Base-by-base conservation (phyloP, 2,329 filamentous ascomycete species). In the Aspergillus pseudonomiae region DNA sequence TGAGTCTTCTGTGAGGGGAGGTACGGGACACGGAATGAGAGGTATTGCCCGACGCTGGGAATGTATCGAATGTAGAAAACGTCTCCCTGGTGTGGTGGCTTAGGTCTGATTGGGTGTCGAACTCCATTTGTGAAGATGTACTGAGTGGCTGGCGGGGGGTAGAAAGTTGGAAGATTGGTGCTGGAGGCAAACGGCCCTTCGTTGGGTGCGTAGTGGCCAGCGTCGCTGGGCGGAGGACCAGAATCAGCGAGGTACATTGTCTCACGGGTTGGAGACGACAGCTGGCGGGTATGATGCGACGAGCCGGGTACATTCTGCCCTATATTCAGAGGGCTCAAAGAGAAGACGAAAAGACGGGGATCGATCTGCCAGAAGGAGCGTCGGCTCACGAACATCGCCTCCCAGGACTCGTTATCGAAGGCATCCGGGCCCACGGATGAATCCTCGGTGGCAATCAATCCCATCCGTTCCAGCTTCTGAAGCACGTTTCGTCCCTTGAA, bases 391-490 rank as follows among this genome's bases (percentile, higher is more conserved):
- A 95, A 97, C 90, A 96, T 94, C 57, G 86, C 82, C 32, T 84
- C 83, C 91, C 92, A 97, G 59, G 86, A 88, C 48, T 89, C 85
- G 11, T 86, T 83, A 41, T 84, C 84, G 16, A 86, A 76, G 16
- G 73, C 70, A 43, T 86, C 85, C 0, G 85, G 82, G 5, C 92
- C 92, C 2, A 95, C 91, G 1, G 86, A 85, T 0, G 91, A 92
- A 71, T 96, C 90, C 60, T 91, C 85, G 28, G 86, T 91, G 0
- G 89, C 84, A 57, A 97, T 88, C 59, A 98, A 79, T 0, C 94
- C 93, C 93, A 97, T 97, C 61, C 93, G 87, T 81, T 97, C 94
- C 52, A 97, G 86, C 82, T 97, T 97, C 28, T 92, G 91, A 50
- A 97, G 86, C 67, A 97, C 81, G 68, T 95, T 93, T 63, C 88